phyloP scores from a whole-genome alignment of 805 yeast species.

The Clavispora carvajalis region DNA sequence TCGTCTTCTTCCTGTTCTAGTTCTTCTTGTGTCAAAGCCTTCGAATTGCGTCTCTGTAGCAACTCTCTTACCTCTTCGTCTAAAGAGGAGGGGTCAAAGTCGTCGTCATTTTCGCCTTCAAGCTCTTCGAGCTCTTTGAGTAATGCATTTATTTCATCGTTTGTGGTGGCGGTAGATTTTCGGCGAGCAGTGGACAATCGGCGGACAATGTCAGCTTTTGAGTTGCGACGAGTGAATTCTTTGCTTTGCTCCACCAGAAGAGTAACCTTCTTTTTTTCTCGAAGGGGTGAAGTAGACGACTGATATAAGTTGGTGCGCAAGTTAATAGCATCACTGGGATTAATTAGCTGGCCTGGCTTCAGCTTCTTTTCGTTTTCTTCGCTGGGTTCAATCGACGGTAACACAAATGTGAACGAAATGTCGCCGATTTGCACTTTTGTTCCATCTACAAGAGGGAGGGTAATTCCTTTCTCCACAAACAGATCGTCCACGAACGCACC shows the following conservation, averaged over 20 bases:
- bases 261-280: constrained; percentile 6
- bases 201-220: constrained; percentile 15
- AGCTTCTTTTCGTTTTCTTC: constrained; percentile 21
- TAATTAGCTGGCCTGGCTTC: constrained; percentile 35
- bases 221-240: constrained; percentile 4
- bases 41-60: constrained; percentile 5
- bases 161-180: constrained; percentile 33
- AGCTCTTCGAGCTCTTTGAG: constrained; percentile 32
- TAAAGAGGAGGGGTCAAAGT: constrained; percentile 8
- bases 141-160: constrained; percentile 35
- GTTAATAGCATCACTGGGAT: constrained; percentile 60
- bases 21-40: constrained; percentile 21
- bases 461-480: constrained; percentile 85
- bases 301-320: constrained; percentile 46
- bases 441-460: constrained; percentile 79
- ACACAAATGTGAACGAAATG: constrained; percentile 78
- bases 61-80: constrained; percentile 7
- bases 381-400: constrained; percentile 60
- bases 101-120: constrained; percentile 9
- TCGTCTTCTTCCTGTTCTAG: constrained; percentile 33
- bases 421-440: constrained; percentile 91
- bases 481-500: constrained; percentile 94
- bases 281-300: constrained; percentile 19
- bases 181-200: constrained; percentile 33
- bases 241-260: not conserved